Conservation (phyloP, 2,329 filamentous ascomycete genomes). For the Harringtonia lauricola region DNA sequence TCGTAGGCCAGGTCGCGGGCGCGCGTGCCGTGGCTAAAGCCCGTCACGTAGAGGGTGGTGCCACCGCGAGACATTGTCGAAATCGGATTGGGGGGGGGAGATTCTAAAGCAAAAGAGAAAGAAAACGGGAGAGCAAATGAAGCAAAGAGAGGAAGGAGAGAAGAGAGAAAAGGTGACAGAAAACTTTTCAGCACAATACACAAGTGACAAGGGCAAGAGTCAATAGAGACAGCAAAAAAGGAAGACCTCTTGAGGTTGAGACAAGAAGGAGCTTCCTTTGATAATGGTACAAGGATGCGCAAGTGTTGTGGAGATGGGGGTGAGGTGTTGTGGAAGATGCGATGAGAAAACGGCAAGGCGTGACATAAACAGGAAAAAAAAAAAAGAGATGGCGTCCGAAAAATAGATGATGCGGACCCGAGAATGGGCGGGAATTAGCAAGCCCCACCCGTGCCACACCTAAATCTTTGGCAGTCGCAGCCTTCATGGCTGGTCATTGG, state of each 20-base stretch:
- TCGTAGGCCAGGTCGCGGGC: constrained; percentile 99
- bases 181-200: no score
- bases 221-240: background rate
- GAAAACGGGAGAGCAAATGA: background rate
- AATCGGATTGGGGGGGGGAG: constrained; percentile 4
- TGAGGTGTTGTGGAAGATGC: no score
- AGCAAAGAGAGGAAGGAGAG: background rate
- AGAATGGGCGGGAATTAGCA: background rate
- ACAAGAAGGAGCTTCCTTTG: no score
- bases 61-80: constrained; percentile 83
- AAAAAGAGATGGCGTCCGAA: background rate
- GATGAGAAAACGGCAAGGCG: no score
- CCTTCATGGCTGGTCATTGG: no score
- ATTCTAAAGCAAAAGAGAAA: constrained; percentile 1
- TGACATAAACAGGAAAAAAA: background rate
- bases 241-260: background rate
- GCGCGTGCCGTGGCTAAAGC: constrained; percentile 97
- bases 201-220: background rate
- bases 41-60: constrained; percentile 94
- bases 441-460: no score
- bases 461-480: no score
- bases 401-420: background rate
- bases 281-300: no score
- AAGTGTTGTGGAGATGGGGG: no score
- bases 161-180: background rate